Conservation (phyloP, 768 basidiomycete genomes). For the Lyophyllum decastes region DNA sequence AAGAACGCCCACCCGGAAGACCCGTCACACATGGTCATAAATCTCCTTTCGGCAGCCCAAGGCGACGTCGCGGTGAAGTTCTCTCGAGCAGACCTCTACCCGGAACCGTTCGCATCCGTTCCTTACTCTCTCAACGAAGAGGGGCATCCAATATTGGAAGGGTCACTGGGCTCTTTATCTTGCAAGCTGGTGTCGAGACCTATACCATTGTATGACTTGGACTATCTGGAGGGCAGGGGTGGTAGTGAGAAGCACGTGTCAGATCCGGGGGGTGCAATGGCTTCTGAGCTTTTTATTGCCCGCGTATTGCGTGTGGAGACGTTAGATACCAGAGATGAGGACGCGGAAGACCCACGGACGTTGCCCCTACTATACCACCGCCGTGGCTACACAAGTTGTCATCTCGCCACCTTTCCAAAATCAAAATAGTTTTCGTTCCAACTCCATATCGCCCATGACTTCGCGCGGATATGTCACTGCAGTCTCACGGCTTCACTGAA, state of each 20-base stretch:
- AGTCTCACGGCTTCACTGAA: too few relatives aligned
- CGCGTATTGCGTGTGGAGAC: conserved; percentile 65
- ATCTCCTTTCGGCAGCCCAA: conserved; percentile 75
- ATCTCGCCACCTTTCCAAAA: conserved; percentile 8
- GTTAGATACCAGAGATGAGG: conserved; percentile 21
- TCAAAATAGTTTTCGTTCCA: conserved; percentile 4
- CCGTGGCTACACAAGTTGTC: conserved; percentile 56
- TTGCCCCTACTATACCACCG: conserved; percentile 68
- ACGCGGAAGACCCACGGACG: conserved; percentile 29
- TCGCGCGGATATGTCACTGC: too few relatives aligned
- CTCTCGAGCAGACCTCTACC: conserved; percentile 70
- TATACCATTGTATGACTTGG: conserved; percentile 61
- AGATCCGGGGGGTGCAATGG: conserved; percentile 19
- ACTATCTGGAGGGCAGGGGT: conserved; percentile 29
- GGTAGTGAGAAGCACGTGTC: conserved; percentile 9
- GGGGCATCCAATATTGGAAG: conserved; percentile 60
- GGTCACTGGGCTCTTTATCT: conserved; percentile 68
- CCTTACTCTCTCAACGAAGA: conserved; percentile 40
- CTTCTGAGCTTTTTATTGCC: conserved; percentile 80
- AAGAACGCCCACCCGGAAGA: conserved; percentile 24
- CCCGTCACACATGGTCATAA: conserved; percentile 68
- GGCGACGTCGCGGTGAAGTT: conserved; percentile 64
- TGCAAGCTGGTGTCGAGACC: conserved; percentile 67
- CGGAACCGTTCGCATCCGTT: conserved; percentile 51
- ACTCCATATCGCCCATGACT: too few relatives aligned